Conservation (phyloP, 257 asterid species). For the Dorcoceras hygrometricum region DNA sequence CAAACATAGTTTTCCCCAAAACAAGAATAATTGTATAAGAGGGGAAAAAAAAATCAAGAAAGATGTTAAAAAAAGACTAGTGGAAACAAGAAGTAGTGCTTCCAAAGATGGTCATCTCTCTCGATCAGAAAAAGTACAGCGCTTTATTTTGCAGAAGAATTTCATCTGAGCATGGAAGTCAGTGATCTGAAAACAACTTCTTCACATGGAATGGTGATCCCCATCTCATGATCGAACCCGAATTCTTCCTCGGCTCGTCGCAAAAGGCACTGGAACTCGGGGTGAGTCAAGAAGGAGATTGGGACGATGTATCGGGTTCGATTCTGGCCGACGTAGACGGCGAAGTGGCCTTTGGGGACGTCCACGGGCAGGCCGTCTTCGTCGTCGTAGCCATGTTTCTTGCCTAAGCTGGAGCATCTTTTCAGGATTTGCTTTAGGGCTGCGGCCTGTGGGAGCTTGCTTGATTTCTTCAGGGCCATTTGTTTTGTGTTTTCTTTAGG, state of each 20-base stretch:
- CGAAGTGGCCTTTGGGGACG: constrained; percentile 56
- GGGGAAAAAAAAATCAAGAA: neutral
- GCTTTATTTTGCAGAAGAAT: too few species aligned
- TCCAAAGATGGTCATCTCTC: constrained; percentile 31
- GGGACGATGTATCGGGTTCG: constrained; percentile 46
- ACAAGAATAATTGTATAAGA: neutral
- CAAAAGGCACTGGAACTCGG: constrained; percentile 44
- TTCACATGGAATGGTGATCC: constrained; percentile 50
- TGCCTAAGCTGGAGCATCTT: constrained; percentile 50
- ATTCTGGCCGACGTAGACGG: constrained; percentile 46
- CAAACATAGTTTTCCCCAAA: neutral
- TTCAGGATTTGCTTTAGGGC: constrained; percentile 40
- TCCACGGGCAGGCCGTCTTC: constrained; percentile 38
- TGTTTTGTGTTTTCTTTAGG: neutral
- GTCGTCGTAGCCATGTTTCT: constrained; percentile 27
- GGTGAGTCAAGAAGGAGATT: constrained; percentile 42
- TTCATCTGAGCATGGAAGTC: constrained; percentile 44
- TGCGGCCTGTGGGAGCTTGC: constrained; percentile 38
- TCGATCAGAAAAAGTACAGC: neutral
- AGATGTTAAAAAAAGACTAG: constrained; percentile 26
- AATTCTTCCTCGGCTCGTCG: constrained; percentile 47
- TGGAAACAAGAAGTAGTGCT: constrained; percentile 18
- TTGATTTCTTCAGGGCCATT: constrained; percentile 42
- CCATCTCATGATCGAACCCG: constrained; percentile 50
- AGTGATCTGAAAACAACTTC: constrained; percentile 43